Evolutionary conservation across 2,329 filamentous ascomycete genomes (phyloP).

Genomic region (Arthrobotrys entomopaga): DNA sequence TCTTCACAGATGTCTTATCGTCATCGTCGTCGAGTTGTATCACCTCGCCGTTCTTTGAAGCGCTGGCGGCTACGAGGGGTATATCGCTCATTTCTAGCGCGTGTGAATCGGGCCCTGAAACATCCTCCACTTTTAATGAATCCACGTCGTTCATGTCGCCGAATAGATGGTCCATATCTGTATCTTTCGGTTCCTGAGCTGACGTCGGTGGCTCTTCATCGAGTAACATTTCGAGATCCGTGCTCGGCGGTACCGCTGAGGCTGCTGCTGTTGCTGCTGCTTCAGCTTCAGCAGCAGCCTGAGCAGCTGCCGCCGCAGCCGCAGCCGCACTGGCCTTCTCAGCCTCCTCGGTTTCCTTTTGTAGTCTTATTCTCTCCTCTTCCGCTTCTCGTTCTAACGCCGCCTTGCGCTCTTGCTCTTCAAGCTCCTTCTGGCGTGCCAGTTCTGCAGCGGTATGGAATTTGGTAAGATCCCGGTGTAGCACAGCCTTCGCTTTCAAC

Average conservation of each 20-base stretch:
- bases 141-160: conserved; percentile 34
- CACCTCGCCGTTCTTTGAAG: conserved; percentile 4
- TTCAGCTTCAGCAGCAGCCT: conserved; percentile 19
- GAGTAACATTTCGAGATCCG: conserved; percentile 41
- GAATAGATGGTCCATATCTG: conserved; percentile 44
- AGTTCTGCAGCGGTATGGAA: conserved; percentile 55
- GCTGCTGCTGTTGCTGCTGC: conserved; percentile 28
- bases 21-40: conserved; percentile 1
- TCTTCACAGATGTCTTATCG: neutral
- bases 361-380: conserved; percentile 40
- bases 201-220: conserved; percentile 18
- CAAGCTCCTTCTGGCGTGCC: conserved; percentile 53
- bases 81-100: conserved; percentile 44
- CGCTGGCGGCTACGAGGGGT: conserved; percentile 41
- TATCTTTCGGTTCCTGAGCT: conserved; percentile 22
- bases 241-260: conserved; percentile 1
- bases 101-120: conserved; percentile 1
- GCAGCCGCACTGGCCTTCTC: conserved; percentile 21
- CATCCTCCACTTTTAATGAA: conserved; percentile 28
- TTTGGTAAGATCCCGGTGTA: conserved; percentile 57
- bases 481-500: conserved; percentile 57
- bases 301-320: conserved; percentile 22
- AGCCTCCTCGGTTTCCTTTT: conserved; percentile 47
- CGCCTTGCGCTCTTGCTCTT: conserved; percentile 52
- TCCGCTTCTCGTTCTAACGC: conserved; percentile 48